Evolutionary conservation across 129 eudicot genomes (phyloP).

Genomic region (Flaveria sonorensis): DNA sequence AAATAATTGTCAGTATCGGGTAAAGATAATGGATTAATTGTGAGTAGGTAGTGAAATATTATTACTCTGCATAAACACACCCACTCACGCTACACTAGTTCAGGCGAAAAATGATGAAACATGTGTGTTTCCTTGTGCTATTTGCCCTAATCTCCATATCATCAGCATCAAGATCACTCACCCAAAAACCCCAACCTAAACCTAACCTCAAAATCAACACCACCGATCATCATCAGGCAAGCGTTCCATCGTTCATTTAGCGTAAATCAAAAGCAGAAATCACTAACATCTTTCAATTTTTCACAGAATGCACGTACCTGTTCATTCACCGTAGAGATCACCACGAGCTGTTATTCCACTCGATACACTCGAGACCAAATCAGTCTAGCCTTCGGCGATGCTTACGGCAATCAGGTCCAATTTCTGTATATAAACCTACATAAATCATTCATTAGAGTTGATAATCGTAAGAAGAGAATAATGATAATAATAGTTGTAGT

Average conservation of each 20-base stretch:
- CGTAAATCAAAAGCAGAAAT: slow-evolving; percentile 2
- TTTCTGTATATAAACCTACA: neutral
- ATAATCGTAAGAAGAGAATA: no score
- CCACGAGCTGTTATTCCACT: slow-evolving; percentile 78
- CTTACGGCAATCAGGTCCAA: slow-evolving; percentile 87
- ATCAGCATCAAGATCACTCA: slow-evolving; percentile 50
- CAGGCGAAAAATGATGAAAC: slow-evolving; percentile 38
- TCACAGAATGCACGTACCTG: slow-evolving; percentile 50
- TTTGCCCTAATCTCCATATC: slow-evolving; percentile 37
- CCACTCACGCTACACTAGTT: neutral
- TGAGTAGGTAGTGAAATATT: neutral
- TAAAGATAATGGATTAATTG: neutral
- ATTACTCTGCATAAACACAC: slow-evolving; percentile 16
- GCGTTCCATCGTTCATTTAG: neutral
- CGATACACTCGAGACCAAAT: slow-evolving; percentile 72
- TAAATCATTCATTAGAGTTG: neutral
- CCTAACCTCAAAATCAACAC: slow-evolving; percentile 53
- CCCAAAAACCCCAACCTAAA: slow-evolving; percentile 41
- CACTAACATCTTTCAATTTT: slow-evolving; percentile 10
- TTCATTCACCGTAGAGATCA: slow-evolving; percentile 59
- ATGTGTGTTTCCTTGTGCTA: slow-evolving; percentile 23
- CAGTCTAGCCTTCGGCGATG: slow-evolving; percentile 90
- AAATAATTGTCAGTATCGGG: neutral
- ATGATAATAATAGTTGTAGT: no score
- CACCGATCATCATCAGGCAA: slow-evolving; percentile 45